Evolutionary conservation across 2,329 filamentous ascomycete genomes (phyloP), one percentile per base, ranked within the genome.

Genomic region (Trichoderma sp.): DNA sequence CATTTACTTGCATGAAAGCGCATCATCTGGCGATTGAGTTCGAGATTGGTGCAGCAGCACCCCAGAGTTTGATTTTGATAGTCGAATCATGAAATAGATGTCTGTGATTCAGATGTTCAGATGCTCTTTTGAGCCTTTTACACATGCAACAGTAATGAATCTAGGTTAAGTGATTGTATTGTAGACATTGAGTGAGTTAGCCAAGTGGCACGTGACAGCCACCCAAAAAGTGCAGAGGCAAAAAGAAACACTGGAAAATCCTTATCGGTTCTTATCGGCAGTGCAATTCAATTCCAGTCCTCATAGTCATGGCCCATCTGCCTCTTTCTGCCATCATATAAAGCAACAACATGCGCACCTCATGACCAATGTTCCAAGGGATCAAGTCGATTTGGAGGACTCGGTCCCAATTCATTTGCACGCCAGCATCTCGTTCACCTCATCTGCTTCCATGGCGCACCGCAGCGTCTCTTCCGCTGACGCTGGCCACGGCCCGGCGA

Each of bases 281-380:
- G 64, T 9, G 38, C 62, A 62, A 18, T 59, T 64, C 64, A 21
- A 27, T 31, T 65, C 24, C 8, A 31, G 2, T 21, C 59, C 7
- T 45, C 41, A 45, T 9, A 4, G 45, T 5, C 4, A 53, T 21
- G 8, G 60, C 31, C 35, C 50, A 35, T 56, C 68, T 72, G 45
- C 56, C 50, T 64, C n/a, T 27, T 3, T 6, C 50, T 67, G 62
- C 65, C 62, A n/a, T 14, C 68, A 38, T 60, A 35, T 67, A 50
- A 73, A 45, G 59, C 63, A 72, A 75, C 76, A 83, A 77, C 66
- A 87, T 87, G 85, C 78, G 75, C 80, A 79, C 74, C 75, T 82
- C 79, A 85, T 87, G 84, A 84, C 81, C 80, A 84, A 87, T 88
- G 86, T 86, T 83, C 82, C 82, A 85, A 81, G 85, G 85, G 83